Base-by-base conservation (phyloP, 345 rosid species). In the Microcos paniculata region DNA sequence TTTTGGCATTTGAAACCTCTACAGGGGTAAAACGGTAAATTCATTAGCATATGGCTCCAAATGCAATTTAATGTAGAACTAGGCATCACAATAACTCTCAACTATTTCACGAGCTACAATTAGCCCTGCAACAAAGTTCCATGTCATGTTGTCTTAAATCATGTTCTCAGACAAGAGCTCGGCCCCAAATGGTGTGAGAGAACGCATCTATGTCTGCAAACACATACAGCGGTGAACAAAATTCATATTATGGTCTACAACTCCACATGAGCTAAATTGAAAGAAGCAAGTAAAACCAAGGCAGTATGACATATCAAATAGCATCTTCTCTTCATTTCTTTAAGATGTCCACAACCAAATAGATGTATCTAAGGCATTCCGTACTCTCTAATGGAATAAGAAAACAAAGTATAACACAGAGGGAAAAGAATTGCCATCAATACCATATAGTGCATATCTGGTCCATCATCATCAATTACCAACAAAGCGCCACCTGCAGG, bases 121-220 rank as follows among this genome's bases (percentile, higher is more conserved):
- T 62, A 95, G 82, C 59, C 98, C 98, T 3, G 98, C 97, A 38
- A 95, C 89, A 73, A 95, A 92, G 85, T 92, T 95, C 98, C 98
- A 95, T 1, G 98, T 93, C 98, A 95, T 95, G 87, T 95, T 95
- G 88, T 92, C 99, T 81, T 92, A 96, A 48, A 93, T 82, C 98
- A 83, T 92, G 82, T 90, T 87, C 28, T 84, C 91, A 0, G 94
- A 84, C 49, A 78, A 49, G 55, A 91, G 95, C 48, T 88, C 97
- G 33, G 87, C 79, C 43, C 99, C 99, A 78, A 91, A 95, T 62
- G 99, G 97, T 79, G 89, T 79, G 49, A 92, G 87, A 0, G 93
- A 89, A 81, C 86, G 97, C 96, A 84, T 89, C 80, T 95, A 94
- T n/a, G 96, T 95, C 99, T 95, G 95, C 86, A 83, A 18, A 71